These are phyloP conservation scores for Cutaneotrichosporon sp. DNA, from an alignment of 1,284 basidiomycete genomes.

Conservation along the genomic window DNA sequence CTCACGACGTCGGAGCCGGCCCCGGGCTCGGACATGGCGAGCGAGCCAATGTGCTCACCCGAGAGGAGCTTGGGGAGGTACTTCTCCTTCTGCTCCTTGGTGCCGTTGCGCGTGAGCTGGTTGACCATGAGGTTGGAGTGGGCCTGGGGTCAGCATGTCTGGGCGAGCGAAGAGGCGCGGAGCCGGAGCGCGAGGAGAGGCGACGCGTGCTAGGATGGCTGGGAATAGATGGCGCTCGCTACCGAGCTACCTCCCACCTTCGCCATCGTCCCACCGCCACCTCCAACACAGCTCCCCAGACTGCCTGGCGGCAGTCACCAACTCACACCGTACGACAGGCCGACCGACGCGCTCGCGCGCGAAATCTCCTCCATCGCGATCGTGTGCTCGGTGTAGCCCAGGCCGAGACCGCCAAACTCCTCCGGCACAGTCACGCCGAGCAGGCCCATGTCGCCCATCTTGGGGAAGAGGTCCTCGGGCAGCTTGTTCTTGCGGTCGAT, in stretches of 20 bases:
- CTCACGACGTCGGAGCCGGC: conserved; percentile 90
- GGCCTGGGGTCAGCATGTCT: conserved; percentile 55
- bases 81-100: conserved; percentile 74
- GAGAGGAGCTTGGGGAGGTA: conserved; percentile 82
- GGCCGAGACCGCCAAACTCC: conserved; percentile 72
- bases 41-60: conserved; percentile 79
- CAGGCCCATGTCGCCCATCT: conserved; percentile 76
- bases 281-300: neutral
- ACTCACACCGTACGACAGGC: conserved; percentile 75
- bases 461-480: conserved; percentile 82
- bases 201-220: neutral
- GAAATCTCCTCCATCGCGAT: conserved; percentile 93
- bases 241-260: neutral
- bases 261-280: neutral
- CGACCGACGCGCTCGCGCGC: conserved; percentile 83
- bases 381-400: conserved; percentile 85
- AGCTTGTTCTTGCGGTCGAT: conserved; percentile 81
- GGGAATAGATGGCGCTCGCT: neutral
- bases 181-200: neutral
- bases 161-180: neutral
- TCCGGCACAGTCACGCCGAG: conserved; percentile 77
- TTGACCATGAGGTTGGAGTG: conserved; percentile 88
- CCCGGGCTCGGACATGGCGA: conserved; percentile 92
- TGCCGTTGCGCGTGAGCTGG: conserved; percentile 71
- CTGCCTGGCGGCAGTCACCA: neutral